phyloP scores from a whole-genome alignment of 192 early-diverging fungal genomes.

The Backusella morwellensis region DNA sequence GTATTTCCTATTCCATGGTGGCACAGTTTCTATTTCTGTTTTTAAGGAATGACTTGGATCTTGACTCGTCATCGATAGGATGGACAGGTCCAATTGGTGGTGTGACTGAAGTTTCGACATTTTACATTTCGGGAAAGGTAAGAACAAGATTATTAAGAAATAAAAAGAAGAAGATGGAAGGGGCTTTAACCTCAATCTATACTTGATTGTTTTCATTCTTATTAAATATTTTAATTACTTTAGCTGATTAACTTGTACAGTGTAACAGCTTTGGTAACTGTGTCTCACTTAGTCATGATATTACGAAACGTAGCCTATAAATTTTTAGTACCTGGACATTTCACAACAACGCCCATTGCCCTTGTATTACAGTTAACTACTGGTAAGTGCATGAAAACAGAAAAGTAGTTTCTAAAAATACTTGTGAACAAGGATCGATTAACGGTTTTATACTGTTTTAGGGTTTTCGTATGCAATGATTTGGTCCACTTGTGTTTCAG shows the following conservation, averaged over 20 bases:
- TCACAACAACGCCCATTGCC: slow-evolving; percentile 10
- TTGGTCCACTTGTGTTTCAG: slow-evolving; percentile 31
- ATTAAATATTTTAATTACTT: not conserved
- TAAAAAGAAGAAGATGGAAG: not conserved
- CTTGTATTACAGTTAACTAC: slow-evolving; percentile 22
- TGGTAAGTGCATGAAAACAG: slow-evolving; percentile 2
- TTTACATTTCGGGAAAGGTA: slow-evolving; percentile 41
- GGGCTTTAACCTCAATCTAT: not conserved
- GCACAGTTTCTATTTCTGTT: slow-evolving; percentile 37
- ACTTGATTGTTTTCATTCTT: not conserved
- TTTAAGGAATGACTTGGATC: slow-evolving; percentile 25
- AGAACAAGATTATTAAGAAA: not conserved
- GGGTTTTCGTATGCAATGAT: slow-evolving; percentile 27
- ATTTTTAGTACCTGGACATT: slow-evolving; percentile 9
- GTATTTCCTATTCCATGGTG: slow-evolving; percentile 31
- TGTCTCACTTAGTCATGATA: slow-evolving; percentile 25
- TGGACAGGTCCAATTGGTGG: slow-evolving; percentile 41
- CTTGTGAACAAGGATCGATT: not conserved
- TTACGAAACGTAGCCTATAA: slow-evolving; percentile 20
- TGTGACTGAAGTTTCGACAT: slow-evolving; percentile 35
- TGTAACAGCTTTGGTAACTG: slow-evolving; percentile 20
- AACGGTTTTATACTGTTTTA: not conserved
- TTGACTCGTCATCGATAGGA: slow-evolving; percentile 33
- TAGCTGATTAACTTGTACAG: slow-evolving; percentile 35
- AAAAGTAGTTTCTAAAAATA: not conserved